Evolutionary conservation across 768 basidiomycete genomes (phyloP).

Genomic region (Phallus indusiatus): DNA sequence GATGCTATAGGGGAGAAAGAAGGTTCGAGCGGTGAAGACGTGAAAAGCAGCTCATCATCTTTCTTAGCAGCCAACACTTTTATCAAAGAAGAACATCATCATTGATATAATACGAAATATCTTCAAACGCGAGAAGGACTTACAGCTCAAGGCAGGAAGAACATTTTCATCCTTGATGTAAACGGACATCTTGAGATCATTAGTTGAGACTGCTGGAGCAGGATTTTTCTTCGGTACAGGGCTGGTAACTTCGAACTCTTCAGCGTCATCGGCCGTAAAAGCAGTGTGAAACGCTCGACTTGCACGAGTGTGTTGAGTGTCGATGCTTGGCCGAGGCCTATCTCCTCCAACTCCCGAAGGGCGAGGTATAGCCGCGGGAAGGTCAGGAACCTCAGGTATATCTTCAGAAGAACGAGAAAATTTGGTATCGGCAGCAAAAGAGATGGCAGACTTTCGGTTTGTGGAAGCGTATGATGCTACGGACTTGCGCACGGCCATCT

Average conservation of each 20-base stretch:
- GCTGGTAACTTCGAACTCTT: conserved; percentile 5
- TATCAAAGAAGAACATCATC: too few relatives aligned
- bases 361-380: conserved; percentile 3
- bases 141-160: conserved; percentile 60
- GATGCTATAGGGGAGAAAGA: conserved; percentile 8
- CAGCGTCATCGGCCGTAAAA: not conserved
- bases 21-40: conserved; percentile 20
- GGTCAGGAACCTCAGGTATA: conserved; percentile 14
- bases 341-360: conserved; percentile 11
- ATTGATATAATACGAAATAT: too few relatives aligned
- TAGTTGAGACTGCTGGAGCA: not conserved
- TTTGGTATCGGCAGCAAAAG: conserved; percentile 51
- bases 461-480: conserved; percentile 25
- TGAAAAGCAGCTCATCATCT: conserved; percentile 39
- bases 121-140: conserved; percentile 28
- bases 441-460: conserved; percentile 47
- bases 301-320: conserved; percentile 21
- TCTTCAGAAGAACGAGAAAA: conserved; percentile 32
- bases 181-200: not conserved
- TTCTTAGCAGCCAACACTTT: not conserved
- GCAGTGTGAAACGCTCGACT: conserved; percentile 4
- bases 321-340: conserved; percentile 31
- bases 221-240: conserved; percentile 5
- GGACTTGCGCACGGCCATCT: not conserved
- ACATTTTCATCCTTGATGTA: conserved; percentile 25